phyloP scores from a whole-genome alignment of 768 basidiomycete species.

The Dentipellis fragilis region DNA sequence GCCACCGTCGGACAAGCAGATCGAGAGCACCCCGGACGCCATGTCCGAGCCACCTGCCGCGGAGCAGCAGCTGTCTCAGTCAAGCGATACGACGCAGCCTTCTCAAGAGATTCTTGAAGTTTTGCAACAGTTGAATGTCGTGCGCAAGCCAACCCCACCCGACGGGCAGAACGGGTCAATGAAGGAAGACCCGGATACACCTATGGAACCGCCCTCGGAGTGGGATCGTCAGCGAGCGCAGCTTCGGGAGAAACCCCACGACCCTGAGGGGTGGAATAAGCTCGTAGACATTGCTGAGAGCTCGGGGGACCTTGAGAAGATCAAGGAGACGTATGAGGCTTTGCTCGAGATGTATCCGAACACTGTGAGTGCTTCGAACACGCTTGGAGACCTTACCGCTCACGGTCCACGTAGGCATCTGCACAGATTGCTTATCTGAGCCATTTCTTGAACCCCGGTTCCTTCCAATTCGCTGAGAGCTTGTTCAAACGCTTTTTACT shows the following conservation, averaged over 20 bases:
- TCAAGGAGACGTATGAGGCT: slow-evolving; percentile 74
- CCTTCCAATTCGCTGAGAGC: slow-evolving; percentile 70
- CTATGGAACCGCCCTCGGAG: slow-evolving; percentile 39
- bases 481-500: slow-evolving; percentile 85
- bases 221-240: slow-evolving; percentile 55
- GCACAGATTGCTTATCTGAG: slow-evolving; percentile 81
- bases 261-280: slow-evolving; percentile 71
- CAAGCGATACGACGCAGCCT: slow-evolving; percentile 24
- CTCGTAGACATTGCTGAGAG: slow-evolving; percentile 71
- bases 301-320: slow-evolving; percentile 67
- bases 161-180: slow-evolving; percentile 6
- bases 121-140: slow-evolving; percentile 25
- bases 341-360: slow-evolving; percentile 84
- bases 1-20: not conserved
- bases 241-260: slow-evolving; percentile 57
- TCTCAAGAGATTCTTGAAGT: slow-evolving; percentile 28
- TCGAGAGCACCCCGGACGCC: not conserved
- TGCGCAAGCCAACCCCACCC: slow-evolving; percentile 13
- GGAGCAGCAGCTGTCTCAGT: not conserved
- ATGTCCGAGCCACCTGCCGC: not conserved
- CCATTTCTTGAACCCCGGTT: slow-evolving; percentile 57
- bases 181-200: slow-evolving; percentile 8
- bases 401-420: slow-evolving; percentile 40
- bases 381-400: slow-evolving; percentile 14
- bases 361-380: slow-evolving; percentile 55